Conservation (phyloP, 2,329 filamentous ascomycete species). For the Exophiala xenobiotica region DNA sequence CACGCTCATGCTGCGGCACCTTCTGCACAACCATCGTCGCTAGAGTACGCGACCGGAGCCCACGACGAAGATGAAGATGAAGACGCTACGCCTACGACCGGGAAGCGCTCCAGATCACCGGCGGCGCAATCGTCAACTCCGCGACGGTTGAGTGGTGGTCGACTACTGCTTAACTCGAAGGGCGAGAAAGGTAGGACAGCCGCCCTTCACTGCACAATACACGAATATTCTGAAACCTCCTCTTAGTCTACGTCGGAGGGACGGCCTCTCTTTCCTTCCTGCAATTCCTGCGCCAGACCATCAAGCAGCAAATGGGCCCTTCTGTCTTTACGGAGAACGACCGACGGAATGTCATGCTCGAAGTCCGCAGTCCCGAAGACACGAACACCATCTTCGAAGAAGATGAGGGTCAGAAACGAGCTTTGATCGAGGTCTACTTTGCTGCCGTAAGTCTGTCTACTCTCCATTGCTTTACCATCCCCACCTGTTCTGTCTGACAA, state of each 20-base stretch:
- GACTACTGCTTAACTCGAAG: constrained; percentile 54
- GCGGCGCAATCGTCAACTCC: constrained; percentile 30
- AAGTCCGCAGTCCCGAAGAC: constrained; percentile 44
- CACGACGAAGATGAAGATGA: not conserved
- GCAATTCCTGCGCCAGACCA: constrained; percentile 51
- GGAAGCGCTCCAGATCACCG: constrained; percentile 1
- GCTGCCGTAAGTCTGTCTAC: constrained; percentile 29
- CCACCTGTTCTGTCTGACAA: not conserved
- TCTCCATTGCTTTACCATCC: not conserved
- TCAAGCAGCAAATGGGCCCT: constrained; percentile 54
- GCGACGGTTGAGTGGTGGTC: constrained; percentile 32
- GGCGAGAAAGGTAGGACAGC: constrained; percentile 54
- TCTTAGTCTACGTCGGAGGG: constrained; percentile 50
- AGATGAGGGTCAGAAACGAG: constrained; percentile 36
- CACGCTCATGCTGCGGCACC: not conserved
- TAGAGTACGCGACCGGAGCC: not conserved
- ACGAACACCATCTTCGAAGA: constrained; percentile 37
- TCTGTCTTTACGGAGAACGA: constrained; percentile 55
- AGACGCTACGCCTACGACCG: not conserved
- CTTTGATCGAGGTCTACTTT: constrained; percentile 36
- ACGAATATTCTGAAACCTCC: too few relatives aligned
- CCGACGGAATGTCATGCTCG: constrained; percentile 54
- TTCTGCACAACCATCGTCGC: not conserved
- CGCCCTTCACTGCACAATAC: too few relatives aligned
- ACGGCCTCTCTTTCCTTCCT: constrained; percentile 57